phyloP scores from a whole-genome alignment of 2,329 filamentous ascomycete species.

The Monosporascus sp. region DNA sequence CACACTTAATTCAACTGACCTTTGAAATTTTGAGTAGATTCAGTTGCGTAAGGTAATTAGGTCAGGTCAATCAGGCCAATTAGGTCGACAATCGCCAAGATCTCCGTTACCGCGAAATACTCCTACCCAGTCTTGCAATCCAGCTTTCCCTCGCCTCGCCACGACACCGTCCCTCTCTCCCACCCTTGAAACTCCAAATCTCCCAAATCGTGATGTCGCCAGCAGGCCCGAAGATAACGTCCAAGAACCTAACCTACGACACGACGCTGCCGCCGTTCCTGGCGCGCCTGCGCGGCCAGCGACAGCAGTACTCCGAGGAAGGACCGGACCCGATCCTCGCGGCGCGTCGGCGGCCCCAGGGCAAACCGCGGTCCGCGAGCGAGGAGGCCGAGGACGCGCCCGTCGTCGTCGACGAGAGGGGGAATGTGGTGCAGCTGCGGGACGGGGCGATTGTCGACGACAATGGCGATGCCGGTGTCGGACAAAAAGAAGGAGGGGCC shows the following conservation, averaged over 20 bases:
- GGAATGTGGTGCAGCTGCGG: constrained; percentile 54
- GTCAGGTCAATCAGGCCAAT: too few species aligned
- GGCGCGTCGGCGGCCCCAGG: constrained; percentile 39
- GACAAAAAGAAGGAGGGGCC: constrained; percentile 19
- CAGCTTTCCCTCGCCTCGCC: too few species aligned
- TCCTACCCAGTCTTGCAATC: too few species aligned
- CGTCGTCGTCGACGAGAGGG: constrained; percentile 67
- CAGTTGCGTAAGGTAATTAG: too few species aligned
- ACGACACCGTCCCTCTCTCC: too few species aligned
- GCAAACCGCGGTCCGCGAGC: constrained; percentile 52
- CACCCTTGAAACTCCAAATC: too few species aligned
- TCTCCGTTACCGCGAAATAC: too few species aligned
- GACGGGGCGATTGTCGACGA: constrained; percentile 20
- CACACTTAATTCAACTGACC: too few species aligned
- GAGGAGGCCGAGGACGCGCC: constrained; percentile 74
- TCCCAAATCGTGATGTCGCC: constrained; percentile 34
- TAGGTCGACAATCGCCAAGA: too few species aligned
- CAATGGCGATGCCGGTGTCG: constrained; percentile 27
- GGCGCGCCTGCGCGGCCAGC: constrained; percentile 48
- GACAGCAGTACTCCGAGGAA: constrained; percentile 40
- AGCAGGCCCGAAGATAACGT: constrained; percentile 50
- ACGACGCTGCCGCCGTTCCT: constrained; percentile 55
- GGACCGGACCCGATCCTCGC: constrained; percentile 49
- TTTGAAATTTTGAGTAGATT: too few species aligned
- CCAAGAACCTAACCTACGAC: constrained; percentile 66